phyloP scores from a whole-genome alignment of 148 eudicot genomes.

The Selenicereus undatus region DNA sequence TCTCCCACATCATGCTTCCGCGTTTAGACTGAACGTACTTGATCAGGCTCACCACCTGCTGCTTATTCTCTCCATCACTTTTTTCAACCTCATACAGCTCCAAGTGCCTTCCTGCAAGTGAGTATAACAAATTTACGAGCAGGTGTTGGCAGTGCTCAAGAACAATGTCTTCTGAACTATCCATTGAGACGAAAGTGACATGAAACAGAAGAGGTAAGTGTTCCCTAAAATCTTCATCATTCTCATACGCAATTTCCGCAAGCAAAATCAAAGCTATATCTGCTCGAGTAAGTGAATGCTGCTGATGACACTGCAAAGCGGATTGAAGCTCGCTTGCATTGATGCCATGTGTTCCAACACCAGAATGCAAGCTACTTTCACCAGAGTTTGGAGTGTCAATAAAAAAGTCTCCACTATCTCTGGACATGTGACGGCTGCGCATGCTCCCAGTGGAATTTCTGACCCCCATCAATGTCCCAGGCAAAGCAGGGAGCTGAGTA shows the following conservation, averaged over 20 bases:
- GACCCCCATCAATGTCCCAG: conserved; percentile 93
- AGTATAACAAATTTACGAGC: conserved; percentile 85
- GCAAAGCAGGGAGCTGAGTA: conserved; percentile 79
- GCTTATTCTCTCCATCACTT: conserved; percentile 94
- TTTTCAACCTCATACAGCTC: conserved; percentile 94
- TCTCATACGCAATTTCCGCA: conserved; percentile 98
- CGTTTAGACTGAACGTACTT: conserved; percentile 96
- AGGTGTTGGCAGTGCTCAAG: conserved; percentile 97
- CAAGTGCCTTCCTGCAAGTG: conserved; percentile 96
- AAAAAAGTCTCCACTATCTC: conserved; percentile 95
- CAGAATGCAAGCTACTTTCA: conserved; percentile 71
- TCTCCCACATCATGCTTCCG: conserved; percentile 99
- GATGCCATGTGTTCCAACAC: conserved; percentile 57
- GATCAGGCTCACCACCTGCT: conserved; percentile 91
- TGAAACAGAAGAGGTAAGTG: conserved; percentile 94
- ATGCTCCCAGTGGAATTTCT: conserved; percentile 91
- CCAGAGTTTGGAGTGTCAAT: conserved; percentile 97
- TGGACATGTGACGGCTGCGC: conserved; percentile 90
- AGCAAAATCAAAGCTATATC: conserved; percentile 93
- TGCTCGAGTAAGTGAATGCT: conserved; percentile 90
- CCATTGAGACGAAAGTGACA: conserved; percentile 97
- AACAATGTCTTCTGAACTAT: conserved; percentile 98
- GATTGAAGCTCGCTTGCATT: conserved; percentile 97
- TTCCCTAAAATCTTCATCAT: conserved; percentile 95
- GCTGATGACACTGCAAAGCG: conserved; percentile 97